Conservation (phyloP, 2,329 filamentous ascomycete genomes). For the Aspergillus sp. region DNA sequence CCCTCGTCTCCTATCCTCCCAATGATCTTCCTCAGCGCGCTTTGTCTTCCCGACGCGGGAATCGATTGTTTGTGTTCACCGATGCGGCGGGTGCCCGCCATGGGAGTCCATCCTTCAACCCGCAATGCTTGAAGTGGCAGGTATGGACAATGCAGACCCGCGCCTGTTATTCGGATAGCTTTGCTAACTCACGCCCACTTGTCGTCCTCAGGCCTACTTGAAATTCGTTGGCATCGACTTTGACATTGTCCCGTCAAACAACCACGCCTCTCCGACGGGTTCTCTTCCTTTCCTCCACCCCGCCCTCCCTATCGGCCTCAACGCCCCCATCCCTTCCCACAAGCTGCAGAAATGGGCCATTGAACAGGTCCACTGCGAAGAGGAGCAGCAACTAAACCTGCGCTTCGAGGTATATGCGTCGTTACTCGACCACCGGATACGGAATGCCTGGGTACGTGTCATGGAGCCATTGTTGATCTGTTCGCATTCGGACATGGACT, state of each 20-base stretch:
- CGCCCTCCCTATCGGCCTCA: conserved; percentile 38
- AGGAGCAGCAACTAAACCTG: conserved; percentile 52
- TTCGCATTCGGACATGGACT: neutral
- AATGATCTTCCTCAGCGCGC: conserved; percentile 71
- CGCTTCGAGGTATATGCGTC: conserved; percentile 74
- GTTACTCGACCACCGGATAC: conserved; percentile 73
- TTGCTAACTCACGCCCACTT: conserved; percentile 1
- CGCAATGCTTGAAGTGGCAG: conserved; percentile 95
- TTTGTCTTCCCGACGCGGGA: conserved; percentile 46
- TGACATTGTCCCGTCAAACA: conserved; percentile 70
- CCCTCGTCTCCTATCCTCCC: conserved; percentile 70
- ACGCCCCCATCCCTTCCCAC: conserved; percentile 56
- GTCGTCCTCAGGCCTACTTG: conserved; percentile 67
- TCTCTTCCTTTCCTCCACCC: conserved; percentile 85
- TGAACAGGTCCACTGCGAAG: conserved; percentile 46
- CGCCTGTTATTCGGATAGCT: neutral
- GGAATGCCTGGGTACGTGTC: conserved; percentile 74
- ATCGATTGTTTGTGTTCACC: conserved; percentile 75
- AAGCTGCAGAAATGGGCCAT: conserved; percentile 69
- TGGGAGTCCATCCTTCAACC: conserved; percentile 79
- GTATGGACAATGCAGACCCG: conserved; percentile 44
- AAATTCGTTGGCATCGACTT: conserved; percentile 72
- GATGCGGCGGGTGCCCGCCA: conserved; percentile 59
- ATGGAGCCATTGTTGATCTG: neutral
- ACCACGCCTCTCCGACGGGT: conserved; percentile 89